These are phyloP conservation scores for Petunia hybrid DNA, from an alignment of 305 asterid species.

Conservation along the genomic window DNA sequence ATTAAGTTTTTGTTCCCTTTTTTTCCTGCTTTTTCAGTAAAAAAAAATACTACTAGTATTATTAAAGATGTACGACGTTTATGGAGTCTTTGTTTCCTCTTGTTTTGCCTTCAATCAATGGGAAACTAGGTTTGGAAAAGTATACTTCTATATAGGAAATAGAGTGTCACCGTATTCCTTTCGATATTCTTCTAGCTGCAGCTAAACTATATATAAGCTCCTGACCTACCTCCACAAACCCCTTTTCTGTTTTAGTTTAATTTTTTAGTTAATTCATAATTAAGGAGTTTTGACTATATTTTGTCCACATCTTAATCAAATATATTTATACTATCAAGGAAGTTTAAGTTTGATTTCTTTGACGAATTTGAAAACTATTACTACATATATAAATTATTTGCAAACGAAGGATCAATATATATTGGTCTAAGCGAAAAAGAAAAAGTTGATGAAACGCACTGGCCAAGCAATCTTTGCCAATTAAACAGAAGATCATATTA, in stretches of 20 bases:
- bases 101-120: not conserved
- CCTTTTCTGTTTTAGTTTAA: not conserved
- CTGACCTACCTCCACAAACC: conserved; percentile 27
- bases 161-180: not conserved
- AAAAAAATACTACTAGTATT: not conserved
- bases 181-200: not conserved
- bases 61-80: not conserved
- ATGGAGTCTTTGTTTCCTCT: not conserved
- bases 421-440: too few species aligned
- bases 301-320: not conserved
- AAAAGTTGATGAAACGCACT: not conserved
- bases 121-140: not conserved
- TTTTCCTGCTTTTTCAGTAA: not conserved
- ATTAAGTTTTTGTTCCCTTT: not conserved
- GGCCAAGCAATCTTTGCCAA: not conserved
- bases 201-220: not conserved
- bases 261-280: not conserved
- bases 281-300: not conserved
- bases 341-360: too few species aligned
- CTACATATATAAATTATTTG: too few species aligned
- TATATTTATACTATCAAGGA: too few species aligned
- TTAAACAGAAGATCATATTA: too few species aligned
- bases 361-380: not conserved
- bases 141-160: not conserved
- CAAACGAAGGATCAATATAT: too few species aligned